Base-by-base conservation (phyloP, 2,329 filamentous ascomycete species). In the Botryotinia globosa region DNA sequence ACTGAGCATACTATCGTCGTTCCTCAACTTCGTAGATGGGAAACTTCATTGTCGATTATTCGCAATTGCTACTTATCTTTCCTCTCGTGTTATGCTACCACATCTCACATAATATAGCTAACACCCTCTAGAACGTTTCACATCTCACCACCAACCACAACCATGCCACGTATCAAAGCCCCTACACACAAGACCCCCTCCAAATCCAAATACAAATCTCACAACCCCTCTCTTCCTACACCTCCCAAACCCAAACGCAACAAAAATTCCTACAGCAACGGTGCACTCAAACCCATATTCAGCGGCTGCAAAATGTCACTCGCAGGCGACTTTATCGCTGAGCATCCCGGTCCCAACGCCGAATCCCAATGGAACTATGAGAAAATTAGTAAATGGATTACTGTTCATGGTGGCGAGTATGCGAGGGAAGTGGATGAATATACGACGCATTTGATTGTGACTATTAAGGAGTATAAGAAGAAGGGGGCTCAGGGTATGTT, bases 361-460 rank as follows among this genome's bases (percentile, higher is more conserved):
- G 65, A 56, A 51, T 37, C 39, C 2, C 65, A 68, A 25, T 68
- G 65, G 83, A 8, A 83, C 1, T 81, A 85, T 3, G 83, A 87
- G 1, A 87, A 92, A 59, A 85, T 96, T 51, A 85, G 85, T 51
- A 83, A 84, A 56, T 97, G 93, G 92, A 85, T 93, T 16, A 83
- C 83, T 6, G 79, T 84, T 6, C 88, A 91, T 73, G 89, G 88
- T 10, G 94, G 92, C 1, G 80, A 73, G 1, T 91, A 89, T 79
- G 82, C 83, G 0, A 80, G 83, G 1, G 82, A 84, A 0, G 81
- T 93, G 29, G 84, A 84, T 39, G 80, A 84, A 0, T 77, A 83
- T 0, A 88, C 91, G 16, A 97, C 94, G 0, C 94, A 97, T 81
- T 83, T 97, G 0, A 85, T 97, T 34, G 88, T 89, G 71, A 89